A percentile compares a stretch with the other conserved stretches of the same genome.
These are phyloP conservation scores for Colletotrichum higginsianum DNA, from an alignment of 2,329 filamentous ascomycete species.

Conservation along the genomic window DNA sequence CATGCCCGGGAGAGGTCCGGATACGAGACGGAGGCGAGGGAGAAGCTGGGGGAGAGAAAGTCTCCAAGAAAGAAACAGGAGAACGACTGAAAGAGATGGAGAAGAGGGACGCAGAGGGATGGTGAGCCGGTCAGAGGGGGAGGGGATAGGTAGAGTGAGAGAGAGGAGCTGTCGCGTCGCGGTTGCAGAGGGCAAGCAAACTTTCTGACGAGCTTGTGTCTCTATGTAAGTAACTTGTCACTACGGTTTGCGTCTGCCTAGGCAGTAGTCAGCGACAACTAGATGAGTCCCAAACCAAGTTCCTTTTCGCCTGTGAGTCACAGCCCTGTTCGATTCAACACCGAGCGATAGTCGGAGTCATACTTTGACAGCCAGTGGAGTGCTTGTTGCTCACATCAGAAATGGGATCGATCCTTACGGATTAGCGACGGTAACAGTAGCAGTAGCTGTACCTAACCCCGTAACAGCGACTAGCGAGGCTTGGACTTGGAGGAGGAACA, in stretches of 20 bases:
- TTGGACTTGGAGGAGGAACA: conserved; percentile 5
- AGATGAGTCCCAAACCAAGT: conserved; percentile 9
- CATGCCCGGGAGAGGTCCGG: conserved; percentile 60
- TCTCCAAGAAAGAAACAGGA: not conserved
- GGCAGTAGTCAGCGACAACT: conserved; percentile 14
- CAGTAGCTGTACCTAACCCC: too few relatives aligned
- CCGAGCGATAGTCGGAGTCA: conserved; percentile 18
- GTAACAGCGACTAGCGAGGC: not conserved
- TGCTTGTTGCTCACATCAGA: conserved; percentile 14
- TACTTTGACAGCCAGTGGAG: not conserved
- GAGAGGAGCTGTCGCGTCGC: conserved; percentile 1
- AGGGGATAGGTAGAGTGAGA: not conserved
- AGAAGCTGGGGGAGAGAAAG: conserved; percentile 18
- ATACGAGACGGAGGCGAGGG: conserved; percentile 6
- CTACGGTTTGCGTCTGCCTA: conserved; percentile 19
- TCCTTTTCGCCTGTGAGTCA: conserved; percentile 29
- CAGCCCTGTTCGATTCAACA: conserved; percentile 1
- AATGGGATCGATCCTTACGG: conserved; percentile 13
- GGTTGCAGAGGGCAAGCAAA: conserved; percentile 27
- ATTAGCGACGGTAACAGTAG: not conserved
- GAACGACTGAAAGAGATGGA: not conserved
- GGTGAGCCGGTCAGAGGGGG: too few relatives aligned
- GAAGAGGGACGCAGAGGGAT: conserved; percentile 5
- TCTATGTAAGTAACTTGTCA: conserved; percentile 13
- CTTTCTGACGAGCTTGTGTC: conserved; percentile 33